These are phyloP conservation scores for Arthrobotrys musiformis DNA, from an alignment of 2,329 filamentous ascomycete species.

Conservation along the genomic window DNA sequence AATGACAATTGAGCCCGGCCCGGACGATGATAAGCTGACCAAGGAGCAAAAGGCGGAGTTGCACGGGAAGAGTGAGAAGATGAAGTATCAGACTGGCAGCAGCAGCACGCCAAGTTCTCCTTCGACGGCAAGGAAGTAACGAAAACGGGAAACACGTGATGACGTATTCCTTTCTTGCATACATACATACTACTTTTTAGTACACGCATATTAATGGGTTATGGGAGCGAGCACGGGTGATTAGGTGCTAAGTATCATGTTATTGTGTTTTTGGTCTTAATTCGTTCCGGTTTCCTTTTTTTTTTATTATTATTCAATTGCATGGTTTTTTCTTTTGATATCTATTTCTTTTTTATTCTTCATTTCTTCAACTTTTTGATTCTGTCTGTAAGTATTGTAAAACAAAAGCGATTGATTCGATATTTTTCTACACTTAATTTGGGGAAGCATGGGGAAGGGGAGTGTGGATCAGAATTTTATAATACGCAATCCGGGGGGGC, in stretches of 20 bases:
- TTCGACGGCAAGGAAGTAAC: constrained; percentile 15
- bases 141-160: not conserved
- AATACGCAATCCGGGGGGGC: too few relatives aligned
- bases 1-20: constrained; percentile 5
- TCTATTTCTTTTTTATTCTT: not conserved
- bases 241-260: not conserved
- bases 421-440: constrained; percentile 7
- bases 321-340: not conserved
- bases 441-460: not conserved
- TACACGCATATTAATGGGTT: not conserved
- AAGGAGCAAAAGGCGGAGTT: constrained; percentile 43
- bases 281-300: constrained; percentile 3
- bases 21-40: constrained; percentile 38
- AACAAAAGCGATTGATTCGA: constrained; percentile 4
- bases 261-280: not conserved
- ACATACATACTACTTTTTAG: not conserved
- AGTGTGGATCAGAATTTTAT: not conserved
- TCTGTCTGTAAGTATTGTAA: constrained; percentile 14
- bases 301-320: not conserved
- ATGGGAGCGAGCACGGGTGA: not conserved
- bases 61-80: constrained; percentile 50
- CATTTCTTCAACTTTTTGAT: not conserved
- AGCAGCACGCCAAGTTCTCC: constrained; percentile 5
- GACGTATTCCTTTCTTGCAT: not conserved
- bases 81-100: constrained; percentile 55